Evolutionary conservation across 2,329 filamentous ascomycete species (phyloP).

Genomic region (Verticillium dahliae): DNA sequence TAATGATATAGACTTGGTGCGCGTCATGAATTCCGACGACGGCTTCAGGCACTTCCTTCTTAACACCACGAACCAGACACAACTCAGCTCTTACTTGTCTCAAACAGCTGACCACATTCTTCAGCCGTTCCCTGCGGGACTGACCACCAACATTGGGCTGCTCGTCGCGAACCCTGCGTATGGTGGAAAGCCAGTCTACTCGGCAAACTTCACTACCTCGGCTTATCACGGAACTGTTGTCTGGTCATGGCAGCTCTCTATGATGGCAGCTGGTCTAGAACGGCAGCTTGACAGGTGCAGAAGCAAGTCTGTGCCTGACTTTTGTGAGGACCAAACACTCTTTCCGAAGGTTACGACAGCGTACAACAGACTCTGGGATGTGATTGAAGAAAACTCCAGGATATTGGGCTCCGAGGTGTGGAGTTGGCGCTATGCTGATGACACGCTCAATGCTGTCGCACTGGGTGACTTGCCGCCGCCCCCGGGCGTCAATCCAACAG

Average conservation of each 20-base stretch:
- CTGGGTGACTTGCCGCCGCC: not conserved
- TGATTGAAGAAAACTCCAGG: slow-evolving; percentile 45
- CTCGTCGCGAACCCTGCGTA: slow-evolving; percentile 57
- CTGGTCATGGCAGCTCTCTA: slow-evolving; percentile 58
- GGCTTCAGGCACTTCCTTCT: slow-evolving; percentile 58
- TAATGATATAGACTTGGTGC: slow-evolving; percentile 39
- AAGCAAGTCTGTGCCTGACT: slow-evolving; percentile 27
- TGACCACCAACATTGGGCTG: slow-evolving; percentile 49
- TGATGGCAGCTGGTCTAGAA: slow-evolving; percentile 57
- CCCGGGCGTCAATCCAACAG: not conserved
- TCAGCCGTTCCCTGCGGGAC: slow-evolving; percentile 50
- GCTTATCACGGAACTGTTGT: slow-evolving; percentile 60
- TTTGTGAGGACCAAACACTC: slow-evolving; percentile 40
- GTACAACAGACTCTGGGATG: slow-evolving; percentile 55
- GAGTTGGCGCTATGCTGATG: slow-evolving; percentile 1
- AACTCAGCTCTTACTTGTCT: slow-evolving; percentile 50
- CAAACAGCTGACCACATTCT: slow-evolving; percentile 51
- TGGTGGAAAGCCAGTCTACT: slow-evolving; percentile 37
- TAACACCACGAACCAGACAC: slow-evolving; percentile 49
- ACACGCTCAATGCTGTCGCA: not conserved
- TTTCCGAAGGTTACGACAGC: slow-evolving; percentile 38
- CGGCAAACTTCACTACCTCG: slow-evolving; percentile 45
- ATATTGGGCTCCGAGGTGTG: not conserved
- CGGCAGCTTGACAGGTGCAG: slow-evolving; percentile 48
- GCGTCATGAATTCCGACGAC: slow-evolving; percentile 58